Base-by-base conservation (phyloP, 768 basidiomycete genomes). In the Boletus speciosus region DNA sequence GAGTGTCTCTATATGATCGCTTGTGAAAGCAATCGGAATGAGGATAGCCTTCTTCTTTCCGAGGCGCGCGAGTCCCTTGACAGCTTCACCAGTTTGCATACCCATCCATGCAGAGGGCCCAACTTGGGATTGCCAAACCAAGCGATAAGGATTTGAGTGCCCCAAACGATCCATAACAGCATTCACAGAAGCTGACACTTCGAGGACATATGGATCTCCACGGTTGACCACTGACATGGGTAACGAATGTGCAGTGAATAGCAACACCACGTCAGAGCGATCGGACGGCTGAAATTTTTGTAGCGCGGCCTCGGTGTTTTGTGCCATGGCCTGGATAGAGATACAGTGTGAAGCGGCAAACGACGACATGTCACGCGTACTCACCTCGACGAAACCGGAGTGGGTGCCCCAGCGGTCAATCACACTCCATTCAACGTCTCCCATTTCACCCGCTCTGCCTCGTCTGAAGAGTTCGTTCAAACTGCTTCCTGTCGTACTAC, bases 161-260 rank as follows among this genome's bases (percentile, higher is more conserved):
- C 82, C 77, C 23, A 99, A 78, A 45, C 89, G 81, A 58, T 85
- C 78, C 95, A 99, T 98, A 53, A 98, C 93, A 32, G 93, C 89
- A 38, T 88, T 82, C 8, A 98, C 97, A 14, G 94, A 86, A 15
- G 94, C 90, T 16, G 94, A 91, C 34, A 99, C 97, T 73, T 99
- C 97, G 36, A 92, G 77, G 35, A 97, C 78, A 74, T 99, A 98
- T 10, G 97, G 96, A 74, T 99, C 97, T 39, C 97, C 97, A 62
- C 97, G 93, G 76, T 98, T 98, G 58, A 98, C 93, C 58, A 98
- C 92, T 6, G 93, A 95, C 85, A 99, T 92, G 27, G 97, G 97
- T 39, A 99, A 76, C 7, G 97, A 98, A 66, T 99, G 97, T 4
- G 97, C 97, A 1, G 96, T 98, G 75, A 98, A 98, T 51, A 98